Base-by-base conservation (phyloP, 23 red algal species). In the Gracilariopsis chorda region DNA sequence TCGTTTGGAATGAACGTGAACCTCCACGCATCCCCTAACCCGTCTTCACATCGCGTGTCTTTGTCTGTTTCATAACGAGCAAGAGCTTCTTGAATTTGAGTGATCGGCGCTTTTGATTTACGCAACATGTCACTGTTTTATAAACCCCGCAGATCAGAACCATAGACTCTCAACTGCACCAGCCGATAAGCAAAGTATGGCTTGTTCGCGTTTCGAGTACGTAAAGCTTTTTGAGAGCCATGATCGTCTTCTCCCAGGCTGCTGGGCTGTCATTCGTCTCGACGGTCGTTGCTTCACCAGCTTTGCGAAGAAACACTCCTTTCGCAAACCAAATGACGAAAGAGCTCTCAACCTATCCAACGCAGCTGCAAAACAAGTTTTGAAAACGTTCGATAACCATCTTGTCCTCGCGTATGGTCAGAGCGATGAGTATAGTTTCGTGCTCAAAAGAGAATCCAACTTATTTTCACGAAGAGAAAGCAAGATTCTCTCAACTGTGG, bases 171-270 rank as follows among this genome's bases (percentile, higher is more conserved):
- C n/a, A n/a, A n/a, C n/a, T n/a, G n/a, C n/a, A n/a, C n/a, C n/a
- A n/a, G n/a, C n/a, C n/a, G n/a, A n/a, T n/a, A n/a, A n/a, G n/a
- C n/a, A n/a, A 19, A 37, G 34, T 33, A 98, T 98, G 96, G 96
- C 96, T 27, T 88, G 89, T 65, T 98, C 96, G 2, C 81, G 90
- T 7, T 98, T 92, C 67, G 90, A 94, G 81, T 98, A 98, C 90
- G 92, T 98, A 39, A 98, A 98, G 52, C 24, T 17, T 25, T 98
- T 94, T 60, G 96, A 98, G 71, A 44, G 42, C 20, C 58, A 84
- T 32, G 86, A 94, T 10, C 75, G 72, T 67, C 85, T 98, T 44
- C 86, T 98, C 32, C 96, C 96, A 20, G 48, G 88, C 40, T 83
- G 78, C 35, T 98, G 88, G 91, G 69, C 93, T 47, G 92, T 94